Evolutionary conservation across 1,284 basidiomycete genomes (phyloP).

Genomic region (Trichosporon ovoides): DNA sequence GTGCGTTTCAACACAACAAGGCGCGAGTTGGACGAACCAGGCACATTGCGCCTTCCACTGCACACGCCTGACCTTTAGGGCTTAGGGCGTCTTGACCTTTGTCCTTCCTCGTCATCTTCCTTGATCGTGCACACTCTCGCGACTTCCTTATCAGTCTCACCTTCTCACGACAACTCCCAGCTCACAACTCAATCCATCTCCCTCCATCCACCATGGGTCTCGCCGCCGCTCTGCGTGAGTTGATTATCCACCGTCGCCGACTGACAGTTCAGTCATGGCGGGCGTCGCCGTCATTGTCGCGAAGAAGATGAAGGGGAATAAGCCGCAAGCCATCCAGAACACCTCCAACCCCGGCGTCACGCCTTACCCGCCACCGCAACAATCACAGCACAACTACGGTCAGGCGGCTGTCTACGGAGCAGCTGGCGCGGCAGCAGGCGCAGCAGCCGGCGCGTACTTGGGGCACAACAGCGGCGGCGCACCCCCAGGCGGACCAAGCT

Average conservation of each 20-base stretch:
- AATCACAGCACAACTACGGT: background rate
- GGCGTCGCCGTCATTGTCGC: slow-evolving; percentile 12
- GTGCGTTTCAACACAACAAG: too few species aligned
- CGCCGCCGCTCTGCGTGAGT: background rate
- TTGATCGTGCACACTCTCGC: too few species aligned
- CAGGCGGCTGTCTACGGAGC: background rate
- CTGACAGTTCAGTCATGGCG: slow-evolving; percentile 5
- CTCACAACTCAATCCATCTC: too few species aligned
- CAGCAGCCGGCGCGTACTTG: background rate
- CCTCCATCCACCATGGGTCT: slow-evolving; percentile 2
- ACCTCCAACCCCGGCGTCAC: slow-evolving; percentile 2
- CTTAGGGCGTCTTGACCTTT: too few species aligned
- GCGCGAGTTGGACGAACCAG: too few species aligned
- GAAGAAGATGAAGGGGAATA: slow-evolving; percentile 8
- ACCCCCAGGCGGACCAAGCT: background rate
- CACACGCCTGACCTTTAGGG: too few species aligned
- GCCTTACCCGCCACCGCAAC: slow-evolving; percentile 1
- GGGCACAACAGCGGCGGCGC: background rate
- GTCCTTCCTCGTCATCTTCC: too few species aligned
- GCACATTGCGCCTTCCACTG: too few species aligned
- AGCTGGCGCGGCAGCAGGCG: background rate
- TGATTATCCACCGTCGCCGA: background rate
- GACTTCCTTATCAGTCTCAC: too few species aligned
- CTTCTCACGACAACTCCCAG: background rate
- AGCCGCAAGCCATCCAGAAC: slow-evolving; percentile 5